These are phyloP conservation scores for Coccomyxa sp. DNA, from an alignment of 139 green algal genomes.

Conservation along the genomic window DNA sequence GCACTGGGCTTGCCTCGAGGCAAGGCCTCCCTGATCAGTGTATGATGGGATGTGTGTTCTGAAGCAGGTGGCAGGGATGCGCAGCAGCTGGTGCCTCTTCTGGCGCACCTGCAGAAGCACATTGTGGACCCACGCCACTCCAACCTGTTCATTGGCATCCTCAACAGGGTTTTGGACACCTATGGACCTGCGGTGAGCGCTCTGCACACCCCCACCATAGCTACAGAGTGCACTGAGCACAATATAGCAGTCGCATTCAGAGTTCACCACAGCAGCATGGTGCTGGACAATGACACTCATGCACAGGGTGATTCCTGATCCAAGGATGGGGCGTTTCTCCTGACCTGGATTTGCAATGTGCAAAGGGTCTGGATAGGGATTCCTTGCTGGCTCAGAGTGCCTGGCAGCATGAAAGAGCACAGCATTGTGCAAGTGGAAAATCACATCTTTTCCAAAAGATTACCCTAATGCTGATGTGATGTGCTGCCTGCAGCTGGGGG, in stretches of 20 bases:
- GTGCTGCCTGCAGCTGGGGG: conserved; percentile 20
- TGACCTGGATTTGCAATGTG: background rate
- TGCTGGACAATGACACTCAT: background rate
- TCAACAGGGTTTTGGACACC: conserved; percentile 61
- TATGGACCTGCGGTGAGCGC: conserved; percentile 46
- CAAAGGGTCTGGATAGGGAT: background rate
- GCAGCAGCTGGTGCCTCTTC: conserved; percentile 50
- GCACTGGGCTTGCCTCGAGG: no score
- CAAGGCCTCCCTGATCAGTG: no score
- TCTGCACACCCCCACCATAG: background rate
- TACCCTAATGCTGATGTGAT: background rate
- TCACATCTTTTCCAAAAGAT: no score
- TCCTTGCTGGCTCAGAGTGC: no score
- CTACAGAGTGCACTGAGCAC: background rate
- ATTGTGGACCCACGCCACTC: conserved; percentile 59
- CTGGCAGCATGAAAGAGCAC: no score
- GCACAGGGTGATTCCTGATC: conserved; percentile 4
- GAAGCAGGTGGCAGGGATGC: conserved; percentile 46
- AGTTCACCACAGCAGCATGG: background rate
- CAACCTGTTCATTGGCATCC: conserved; percentile 39
- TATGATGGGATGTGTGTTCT: no score
- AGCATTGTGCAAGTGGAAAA: no score
- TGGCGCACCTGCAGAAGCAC: conserved; percentile 50
- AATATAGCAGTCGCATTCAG: background rate
- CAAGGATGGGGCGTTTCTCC: background rate